Percentiles rank a stretch among this genome's conserved stretches.
These are phyloP conservation scores for Fusarium hostae DNA, from an alignment of 2,329 filamentous ascomycete species.

Conservation along the genomic window DNA sequence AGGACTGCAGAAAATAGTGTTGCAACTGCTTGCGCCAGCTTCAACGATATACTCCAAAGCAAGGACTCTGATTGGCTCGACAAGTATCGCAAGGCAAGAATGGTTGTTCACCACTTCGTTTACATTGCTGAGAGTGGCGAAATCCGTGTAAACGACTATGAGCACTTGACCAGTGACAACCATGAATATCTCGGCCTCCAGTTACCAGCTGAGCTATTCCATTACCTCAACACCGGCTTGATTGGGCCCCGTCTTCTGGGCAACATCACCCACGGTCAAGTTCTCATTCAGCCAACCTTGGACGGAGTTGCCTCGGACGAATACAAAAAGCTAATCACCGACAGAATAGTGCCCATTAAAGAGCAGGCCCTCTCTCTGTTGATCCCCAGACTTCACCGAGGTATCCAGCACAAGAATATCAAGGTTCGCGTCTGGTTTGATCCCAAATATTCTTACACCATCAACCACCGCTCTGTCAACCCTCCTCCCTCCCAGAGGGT, in stretches of 20 bases:
- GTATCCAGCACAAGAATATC: conserved; percentile 83
- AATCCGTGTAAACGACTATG: conserved; percentile 77
- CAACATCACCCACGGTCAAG: conserved; percentile 82
- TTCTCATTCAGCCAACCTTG: conserved; percentile 83
- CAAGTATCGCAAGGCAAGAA: conserved; percentile 85
- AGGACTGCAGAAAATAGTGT: conserved; percentile 75
- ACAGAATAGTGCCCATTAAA: conserved; percentile 77
- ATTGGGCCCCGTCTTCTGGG: conserved; percentile 82
- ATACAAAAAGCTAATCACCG: conserved; percentile 82
- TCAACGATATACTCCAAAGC: conserved; percentile 80
- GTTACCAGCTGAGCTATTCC: conserved; percentile 88
- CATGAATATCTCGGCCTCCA: conserved; percentile 92
- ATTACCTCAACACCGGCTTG: conserved; percentile 86
- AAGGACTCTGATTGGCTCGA: conserved; percentile 82
- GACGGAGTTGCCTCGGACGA: conserved; percentile 83
- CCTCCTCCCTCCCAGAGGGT: conserved; percentile 60
- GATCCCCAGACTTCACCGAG: conserved; percentile 82
- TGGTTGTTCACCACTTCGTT: conserved; percentile 89
- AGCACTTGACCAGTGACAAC: conserved; percentile 81
- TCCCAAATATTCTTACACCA: conserved; percentile 71
- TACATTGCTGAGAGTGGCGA: conserved; percentile 82
- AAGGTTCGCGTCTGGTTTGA: conserved; percentile 88
- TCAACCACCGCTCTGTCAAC: conserved; percentile 67
- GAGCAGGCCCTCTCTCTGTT: conserved; percentile 82
- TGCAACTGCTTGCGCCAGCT: conserved; percentile 77